phyloP scores from a whole-genome alignment of 139 green algal species.

The Picochlorum sp. region DNA sequence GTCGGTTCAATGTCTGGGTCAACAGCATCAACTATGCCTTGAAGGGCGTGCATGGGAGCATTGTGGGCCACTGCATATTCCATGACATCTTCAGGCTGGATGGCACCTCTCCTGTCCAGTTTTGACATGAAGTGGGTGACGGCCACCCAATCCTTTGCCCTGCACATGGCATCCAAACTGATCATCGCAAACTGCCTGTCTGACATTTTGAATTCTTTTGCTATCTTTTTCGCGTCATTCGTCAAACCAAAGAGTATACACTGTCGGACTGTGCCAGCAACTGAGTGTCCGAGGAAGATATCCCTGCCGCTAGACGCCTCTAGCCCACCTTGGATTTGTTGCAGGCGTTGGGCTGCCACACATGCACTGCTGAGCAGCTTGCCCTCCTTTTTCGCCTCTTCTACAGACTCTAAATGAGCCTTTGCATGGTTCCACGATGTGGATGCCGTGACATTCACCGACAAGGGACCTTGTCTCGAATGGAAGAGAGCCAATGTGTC shows the following conservation, averaged over 20 bases:
- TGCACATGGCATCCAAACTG: neutral
- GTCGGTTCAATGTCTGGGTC: neutral
- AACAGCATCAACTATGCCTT: slow-evolving; percentile 20
- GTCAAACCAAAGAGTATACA: slow-evolving; percentile 26
- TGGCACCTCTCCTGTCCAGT: slow-evolving; percentile 6
- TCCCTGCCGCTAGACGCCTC: slow-evolving; percentile 16
- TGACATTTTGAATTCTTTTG: slow-evolving; percentile 24
- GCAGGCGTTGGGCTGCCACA: slow-evolving; percentile 13
- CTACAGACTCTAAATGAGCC: neutral
- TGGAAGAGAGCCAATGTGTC: too few species aligned
- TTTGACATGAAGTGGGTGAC: slow-evolving; percentile 19
- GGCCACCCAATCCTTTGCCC: slow-evolving; percentile 20
- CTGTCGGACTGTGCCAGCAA: slow-evolving; percentile 21
- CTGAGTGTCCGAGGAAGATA: slow-evolving; percentile 22
- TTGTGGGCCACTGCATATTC: slow-evolving; percentile 10
- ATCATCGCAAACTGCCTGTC: slow-evolving; percentile 23
- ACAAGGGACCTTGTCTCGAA: too few species aligned
- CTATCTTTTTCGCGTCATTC: slow-evolving; percentile 16
- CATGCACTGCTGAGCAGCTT: slow-evolving; percentile 10
- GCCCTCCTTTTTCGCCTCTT: neutral
- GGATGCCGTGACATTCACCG: neutral
- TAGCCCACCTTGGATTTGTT: slow-evolving; percentile 17
- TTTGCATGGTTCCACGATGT: neutral
- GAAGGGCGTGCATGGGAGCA: slow-evolving; percentile 13
- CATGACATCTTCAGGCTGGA: slow-evolving; percentile 27